Conservation (phyloP, 805 yeast genomes). For the Teunomyces gatunensis region DNA sequence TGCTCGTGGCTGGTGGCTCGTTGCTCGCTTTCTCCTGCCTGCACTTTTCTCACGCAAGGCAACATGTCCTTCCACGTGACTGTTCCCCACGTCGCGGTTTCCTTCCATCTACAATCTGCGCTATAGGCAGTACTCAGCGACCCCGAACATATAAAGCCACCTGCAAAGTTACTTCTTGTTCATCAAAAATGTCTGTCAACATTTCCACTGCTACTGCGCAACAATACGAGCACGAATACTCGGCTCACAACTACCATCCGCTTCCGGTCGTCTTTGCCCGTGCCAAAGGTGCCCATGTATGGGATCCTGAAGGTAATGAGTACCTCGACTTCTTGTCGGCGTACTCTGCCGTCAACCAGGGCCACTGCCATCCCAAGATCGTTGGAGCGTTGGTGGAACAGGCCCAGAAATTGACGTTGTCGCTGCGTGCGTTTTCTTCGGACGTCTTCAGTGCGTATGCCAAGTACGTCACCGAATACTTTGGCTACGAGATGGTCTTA, state of each 20-base stretch:
- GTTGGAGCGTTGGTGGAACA: conserved; percentile 82
- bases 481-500: conserved; percentile 86
- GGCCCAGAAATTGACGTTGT: conserved; percentile 77
- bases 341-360: conserved; percentile 96
- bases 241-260: conserved; percentile 97
- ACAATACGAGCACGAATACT: conserved; percentile 70
- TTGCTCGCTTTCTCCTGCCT: no score
- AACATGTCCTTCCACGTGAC: conserved; percentile 1
- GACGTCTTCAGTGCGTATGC: conserved; percentile 86
- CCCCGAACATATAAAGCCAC: conserved; percentile 1
- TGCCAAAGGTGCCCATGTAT: conserved; percentile 88
- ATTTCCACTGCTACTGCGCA: conserved; percentile 65
- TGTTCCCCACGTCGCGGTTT: conserved; percentile 8
- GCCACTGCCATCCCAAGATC: conserved; percentile 96
- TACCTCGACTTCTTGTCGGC: conserved; percentile 92
- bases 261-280: conserved; percentile 88
- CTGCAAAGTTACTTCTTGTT: neutral
- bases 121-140: conserved; percentile 20
- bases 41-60: conserved; percentile 5
- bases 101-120: conserved; percentile 7
- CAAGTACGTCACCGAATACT: conserved; percentile 82
- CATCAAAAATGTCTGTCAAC: conserved; percentile 25
- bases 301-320: conserved; percentile 98
- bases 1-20: no score
- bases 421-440: conserved; percentile 90